phyloP scores from a whole-genome alignment of 768 basidiomycete species.

The Mycena leptocephala region DNA sequence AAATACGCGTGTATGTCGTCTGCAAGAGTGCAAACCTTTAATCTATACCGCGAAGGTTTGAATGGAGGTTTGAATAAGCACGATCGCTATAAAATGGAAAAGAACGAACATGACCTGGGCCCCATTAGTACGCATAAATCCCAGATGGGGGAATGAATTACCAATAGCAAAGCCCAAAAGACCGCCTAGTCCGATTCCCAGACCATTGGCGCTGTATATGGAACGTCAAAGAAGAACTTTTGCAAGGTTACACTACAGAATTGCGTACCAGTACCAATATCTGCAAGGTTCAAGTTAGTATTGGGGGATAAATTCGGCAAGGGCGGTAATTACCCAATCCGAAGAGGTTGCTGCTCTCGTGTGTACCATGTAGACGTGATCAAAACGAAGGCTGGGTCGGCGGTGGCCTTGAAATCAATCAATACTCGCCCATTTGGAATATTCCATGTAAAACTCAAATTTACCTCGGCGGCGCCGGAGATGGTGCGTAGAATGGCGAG shows the following conservation, averaged over 20 bases:
- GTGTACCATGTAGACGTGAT: constrained; percentile 58
- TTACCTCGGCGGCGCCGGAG: constrained; percentile 52
- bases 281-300: neutral
- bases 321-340: constrained; percentile 46
- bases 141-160: neutral
- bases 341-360: constrained; percentile 54
- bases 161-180: constrained; percentile 52
- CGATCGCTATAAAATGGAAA: neutral
- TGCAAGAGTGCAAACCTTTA: constrained; percentile 19
- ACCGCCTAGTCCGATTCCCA: constrained; percentile 58
- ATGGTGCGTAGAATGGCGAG: constrained; percentile 56
- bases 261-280: constrained; percentile 47
- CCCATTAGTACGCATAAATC: neutral
- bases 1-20: neutral
- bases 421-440: too few species aligned
- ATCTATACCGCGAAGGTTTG: constrained; percentile 14
- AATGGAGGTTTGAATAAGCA: neutral
- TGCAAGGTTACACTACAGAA: neutral
- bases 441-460: too few species aligned
- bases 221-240: neutral
- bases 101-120: constrained; percentile 26
- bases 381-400: constrained; percentile 49
- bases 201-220: constrained; percentile 50
- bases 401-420: constrained; percentile 23
- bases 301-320: neutral